Conservation (phyloP, 2,329 filamentous ascomycete species). For the Neofusicoccum parvum region DNA sequence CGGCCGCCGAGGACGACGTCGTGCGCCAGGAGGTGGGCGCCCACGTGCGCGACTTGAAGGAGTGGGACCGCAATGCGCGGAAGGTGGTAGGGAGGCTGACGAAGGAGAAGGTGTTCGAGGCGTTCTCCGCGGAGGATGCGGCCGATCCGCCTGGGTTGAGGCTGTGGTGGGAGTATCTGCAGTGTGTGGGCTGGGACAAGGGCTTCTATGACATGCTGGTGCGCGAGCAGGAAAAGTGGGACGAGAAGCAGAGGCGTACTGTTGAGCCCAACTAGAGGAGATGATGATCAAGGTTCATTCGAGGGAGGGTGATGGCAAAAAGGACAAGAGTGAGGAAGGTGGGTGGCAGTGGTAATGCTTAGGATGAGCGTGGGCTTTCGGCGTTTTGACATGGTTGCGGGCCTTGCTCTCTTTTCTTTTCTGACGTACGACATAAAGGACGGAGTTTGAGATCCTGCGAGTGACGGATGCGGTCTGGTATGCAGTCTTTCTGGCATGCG, state of each 20-base stretch:
- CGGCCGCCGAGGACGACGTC: constrained; percentile 26
- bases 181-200: constrained; percentile 45
- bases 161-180: constrained; percentile 52
- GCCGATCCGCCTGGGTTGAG: constrained; percentile 45
- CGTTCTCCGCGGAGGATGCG: constrained; percentile 45
- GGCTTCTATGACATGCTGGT: constrained; percentile 47
- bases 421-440: too few species aligned
- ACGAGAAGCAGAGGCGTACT: neutral
- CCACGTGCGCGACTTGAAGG: constrained; percentile 38
- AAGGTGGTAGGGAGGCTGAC: constrained; percentile 40
- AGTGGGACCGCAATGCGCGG: constrained; percentile 44
- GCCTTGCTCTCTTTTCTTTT: too few species aligned
- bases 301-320: too few species aligned
- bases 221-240: constrained; percentile 9
- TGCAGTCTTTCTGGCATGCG: too few species aligned
- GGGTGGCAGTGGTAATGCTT: too few species aligned
- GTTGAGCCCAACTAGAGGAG: too few species aligned
- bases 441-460: too few species aligned
- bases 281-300: too few species aligned
- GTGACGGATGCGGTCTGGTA: too few species aligned
- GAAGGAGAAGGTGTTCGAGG: constrained; percentile 40
- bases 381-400: neutral
- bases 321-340: too few species aligned
- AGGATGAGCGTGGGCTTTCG: too few species aligned
- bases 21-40: constrained; percentile 34